phyloP scores from a whole-genome alignment of 2,329 filamentous ascomycete genomes.

The Microcera coccophila region DNA sequence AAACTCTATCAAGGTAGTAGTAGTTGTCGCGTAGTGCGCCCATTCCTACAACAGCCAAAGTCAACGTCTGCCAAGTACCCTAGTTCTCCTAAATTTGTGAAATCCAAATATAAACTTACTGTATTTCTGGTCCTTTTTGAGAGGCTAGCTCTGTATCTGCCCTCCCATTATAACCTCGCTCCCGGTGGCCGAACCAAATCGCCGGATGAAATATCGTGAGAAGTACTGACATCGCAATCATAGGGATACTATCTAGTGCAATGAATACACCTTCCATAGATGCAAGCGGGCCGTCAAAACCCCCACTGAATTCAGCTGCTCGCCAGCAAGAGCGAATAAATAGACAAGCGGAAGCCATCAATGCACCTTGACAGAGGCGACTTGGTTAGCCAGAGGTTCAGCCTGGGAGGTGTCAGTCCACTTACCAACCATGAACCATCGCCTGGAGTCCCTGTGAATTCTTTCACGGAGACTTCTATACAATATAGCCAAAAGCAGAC shows the following conservation, averaged over 20 bases:
- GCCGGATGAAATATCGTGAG: constrained; percentile 2
- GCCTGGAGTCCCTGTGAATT: not conserved
- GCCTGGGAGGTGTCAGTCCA: not conserved
- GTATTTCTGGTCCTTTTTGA: too few species aligned
- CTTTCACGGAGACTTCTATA: not conserved
- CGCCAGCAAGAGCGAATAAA: constrained; percentile 17
- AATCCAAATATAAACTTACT: too few species aligned
- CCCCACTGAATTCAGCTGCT: constrained; percentile 14
- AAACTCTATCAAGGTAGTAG: too few species aligned
- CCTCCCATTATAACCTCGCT: too few species aligned
- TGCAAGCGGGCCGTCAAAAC: constrained; percentile 15
- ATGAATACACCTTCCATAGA: constrained; percentile 15
- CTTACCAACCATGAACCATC: not conserved
- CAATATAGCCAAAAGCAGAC: constrained; percentile 5
- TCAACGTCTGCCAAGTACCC: too few species aligned
- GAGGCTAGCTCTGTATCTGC: too few species aligned
- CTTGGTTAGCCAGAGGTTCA: not conserved
- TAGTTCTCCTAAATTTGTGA: too few species aligned
- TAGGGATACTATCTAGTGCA: constrained; percentile 14
- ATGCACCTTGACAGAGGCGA: constrained; percentile 2
- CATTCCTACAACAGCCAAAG: too few species aligned
- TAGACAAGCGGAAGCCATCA: constrained; percentile 9
- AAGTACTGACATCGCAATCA: constrained; percentile 11
- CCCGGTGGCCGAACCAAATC: too few species aligned
- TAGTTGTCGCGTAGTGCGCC: too few species aligned